phyloP scores from a whole-genome alignment of 1,139 yeast genomes.

The Hansenula lynferdii region DNA sequence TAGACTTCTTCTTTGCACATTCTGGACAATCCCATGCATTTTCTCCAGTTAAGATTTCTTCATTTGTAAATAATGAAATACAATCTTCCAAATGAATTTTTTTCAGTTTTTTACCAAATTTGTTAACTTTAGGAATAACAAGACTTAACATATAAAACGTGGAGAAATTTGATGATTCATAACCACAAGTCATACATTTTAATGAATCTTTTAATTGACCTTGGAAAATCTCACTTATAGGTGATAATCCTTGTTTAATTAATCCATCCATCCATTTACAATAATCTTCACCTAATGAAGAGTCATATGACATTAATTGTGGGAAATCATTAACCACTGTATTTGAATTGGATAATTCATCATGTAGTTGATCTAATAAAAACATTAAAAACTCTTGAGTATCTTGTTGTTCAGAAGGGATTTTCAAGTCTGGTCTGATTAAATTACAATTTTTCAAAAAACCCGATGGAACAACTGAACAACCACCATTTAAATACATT shows the following conservation, averaged over 20 bases:
- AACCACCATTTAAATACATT: constrained; percentile 48
- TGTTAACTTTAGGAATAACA: constrained; percentile 49
- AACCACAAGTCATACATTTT: constrained; percentile 60
- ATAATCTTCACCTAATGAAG: constrained; percentile 41
- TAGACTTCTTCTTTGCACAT: constrained; percentile 35
- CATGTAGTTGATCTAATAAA: constrained; percentile 62
- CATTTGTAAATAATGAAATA: constrained; percentile 59
- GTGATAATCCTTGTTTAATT: constrained; percentile 53
- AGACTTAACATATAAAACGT: constrained; percentile 62
- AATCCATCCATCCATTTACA: constrained; percentile 53
- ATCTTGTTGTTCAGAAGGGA: constrained; percentile 75
- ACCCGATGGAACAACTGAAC: constrained; percentile 59
- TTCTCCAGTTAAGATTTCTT: constrained; percentile 64
- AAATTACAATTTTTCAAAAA: constrained; percentile 50
- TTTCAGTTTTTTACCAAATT: constrained; percentile 26
- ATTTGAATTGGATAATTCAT: constrained; percentile 46
- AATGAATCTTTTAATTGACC: constrained; percentile 66
- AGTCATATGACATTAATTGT: constrained; percentile 30
- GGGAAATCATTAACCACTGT: constrained; percentile 34
- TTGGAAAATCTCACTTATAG: constrained; percentile 57
- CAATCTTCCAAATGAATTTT: constrained; percentile 52
- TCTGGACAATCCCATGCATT: constrained; percentile 79
- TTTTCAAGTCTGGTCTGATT: constrained; percentile 58
- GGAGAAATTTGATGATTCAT: constrained; percentile 51
- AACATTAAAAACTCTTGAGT: constrained; percentile 71